Percentiles rank a stretch among this genome's conserved stretches.
Evolutionary conservation across 2,329 filamentous ascomycete genomes (phyloP).

Genomic region (Sclerotinia subarctica): DNA sequence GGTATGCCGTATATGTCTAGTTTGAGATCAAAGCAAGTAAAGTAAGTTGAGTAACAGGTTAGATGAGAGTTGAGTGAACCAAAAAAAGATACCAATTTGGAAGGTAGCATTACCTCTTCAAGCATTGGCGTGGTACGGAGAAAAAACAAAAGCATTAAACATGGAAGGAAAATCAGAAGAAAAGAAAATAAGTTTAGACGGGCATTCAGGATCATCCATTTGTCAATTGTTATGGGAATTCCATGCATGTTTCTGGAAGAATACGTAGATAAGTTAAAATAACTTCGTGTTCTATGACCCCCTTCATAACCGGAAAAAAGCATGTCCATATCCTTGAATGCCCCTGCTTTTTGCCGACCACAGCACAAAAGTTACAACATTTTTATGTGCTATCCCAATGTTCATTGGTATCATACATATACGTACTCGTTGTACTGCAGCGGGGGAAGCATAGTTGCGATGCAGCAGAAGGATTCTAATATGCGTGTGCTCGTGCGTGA

Average conservation of each 20-base stretch:
- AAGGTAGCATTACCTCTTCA: neutral
- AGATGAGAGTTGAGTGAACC: slow-evolving; percentile 12
- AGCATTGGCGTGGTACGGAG: neutral
- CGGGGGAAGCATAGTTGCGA: slow-evolving; percentile 6
- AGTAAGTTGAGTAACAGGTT: slow-evolving; percentile 4
- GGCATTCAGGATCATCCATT: neutral
- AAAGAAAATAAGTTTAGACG: neutral
- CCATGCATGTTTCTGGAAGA: slow-evolving; percentile 21
- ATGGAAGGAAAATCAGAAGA: neutral
- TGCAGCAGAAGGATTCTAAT: neutral
- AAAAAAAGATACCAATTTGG: neutral
- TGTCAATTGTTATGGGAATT: slow-evolving; percentile 13
- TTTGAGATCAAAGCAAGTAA: slow-evolving; percentile 18
- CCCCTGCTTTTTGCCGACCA: slow-evolving; percentile 12
- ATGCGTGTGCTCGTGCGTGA: neutral
- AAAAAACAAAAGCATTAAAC: neutral
- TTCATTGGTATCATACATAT: neutral
- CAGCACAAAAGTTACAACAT: neutral
- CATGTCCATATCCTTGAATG: slow-evolving; percentile 8
- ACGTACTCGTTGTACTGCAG: slow-evolving; percentile 18
- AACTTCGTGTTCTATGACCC: slow-evolving; percentile 20
- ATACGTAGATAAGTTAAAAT: slow-evolving; percentile 17
- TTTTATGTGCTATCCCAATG: slow-evolving; percentile 11
- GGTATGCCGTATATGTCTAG: neutral
- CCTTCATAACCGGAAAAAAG: slow-evolving; percentile 14